These are phyloP conservation scores for Moesziomyces sp. DNA, from an alignment of 1,284 basidiomycete genomes.

Conservation along the genomic window DNA sequence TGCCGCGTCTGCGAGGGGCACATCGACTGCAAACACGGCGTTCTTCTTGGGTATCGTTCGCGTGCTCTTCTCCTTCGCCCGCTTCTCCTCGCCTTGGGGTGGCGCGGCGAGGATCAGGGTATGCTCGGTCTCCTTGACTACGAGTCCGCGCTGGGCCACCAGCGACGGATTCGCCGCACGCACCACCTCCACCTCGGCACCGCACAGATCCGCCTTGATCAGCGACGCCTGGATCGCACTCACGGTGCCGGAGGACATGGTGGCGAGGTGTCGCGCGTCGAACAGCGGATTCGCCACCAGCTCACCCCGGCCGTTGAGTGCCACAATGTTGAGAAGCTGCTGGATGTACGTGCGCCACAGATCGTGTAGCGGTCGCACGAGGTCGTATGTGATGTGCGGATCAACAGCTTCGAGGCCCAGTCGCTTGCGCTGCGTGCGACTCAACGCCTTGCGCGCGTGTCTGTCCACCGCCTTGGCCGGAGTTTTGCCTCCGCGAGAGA, in stretches of 20 bases:
- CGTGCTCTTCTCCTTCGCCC: not conserved
- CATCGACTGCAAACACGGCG: slow-evolving; percentile 35
- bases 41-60: slow-evolving; percentile 51
- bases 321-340: slow-evolving; percentile 45
- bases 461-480: slow-evolving; percentile 34
- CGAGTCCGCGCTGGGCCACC: slow-evolving; percentile 35
- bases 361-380: slow-evolving; percentile 38
- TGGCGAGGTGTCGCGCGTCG: slow-evolving; percentile 16
- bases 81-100: not conserved
- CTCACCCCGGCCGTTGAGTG: slow-evolving; percentile 29
- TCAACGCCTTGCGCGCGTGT: slow-evolving; percentile 20
- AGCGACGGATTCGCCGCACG: slow-evolving; percentile 44
- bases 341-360: slow-evolving; percentile 53
- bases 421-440: slow-evolving; percentile 36
- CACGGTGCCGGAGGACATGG: slow-evolving; percentile 41
- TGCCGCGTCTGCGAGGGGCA: slow-evolving; percentile 26
- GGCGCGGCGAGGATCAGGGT: slow-evolving; percentile 31
- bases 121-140: slow-evolving; percentile 47
- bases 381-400: slow-evolving; percentile 31
- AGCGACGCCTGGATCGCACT: slow-evolving; percentile 38
- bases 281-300: slow-evolving; percentile 38
- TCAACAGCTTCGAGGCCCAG: slow-evolving; percentile 39
- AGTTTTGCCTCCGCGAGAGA: slow-evolving; percentile 16
- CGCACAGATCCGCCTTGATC: slow-evolving; percentile 51
- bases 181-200: slow-evolving; percentile 45